Percentiles rank a stretch among this genome's conserved stretches.
Evolutionary conservation across 768 basidiomycete species (phyloP).

Genomic region (Mycena latifolia): DNA sequence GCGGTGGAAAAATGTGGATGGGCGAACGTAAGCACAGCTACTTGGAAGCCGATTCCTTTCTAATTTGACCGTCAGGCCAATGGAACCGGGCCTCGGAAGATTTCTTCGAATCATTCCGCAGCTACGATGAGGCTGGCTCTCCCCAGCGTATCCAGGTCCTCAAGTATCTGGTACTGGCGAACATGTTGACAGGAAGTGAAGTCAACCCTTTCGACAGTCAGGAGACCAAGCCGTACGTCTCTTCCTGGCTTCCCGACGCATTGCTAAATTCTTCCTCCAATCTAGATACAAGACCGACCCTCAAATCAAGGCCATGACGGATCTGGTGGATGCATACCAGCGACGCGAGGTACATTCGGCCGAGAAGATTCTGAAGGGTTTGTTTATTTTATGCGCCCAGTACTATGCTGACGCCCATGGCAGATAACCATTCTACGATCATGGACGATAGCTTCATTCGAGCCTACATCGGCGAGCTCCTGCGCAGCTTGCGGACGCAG

Average conservation of each 20-base stretch:
- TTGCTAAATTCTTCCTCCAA: neutral
- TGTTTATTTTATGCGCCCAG: conserved; percentile 29
- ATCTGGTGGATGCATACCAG: conserved; percentile 96
- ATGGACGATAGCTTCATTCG: conserved; percentile 97
- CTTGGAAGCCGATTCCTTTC: neutral
- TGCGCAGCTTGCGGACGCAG: conserved; percentile 93
- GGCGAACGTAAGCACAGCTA: conserved; percentile 80
- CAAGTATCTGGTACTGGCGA: conserved; percentile 97
- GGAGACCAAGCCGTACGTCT: conserved; percentile 94
- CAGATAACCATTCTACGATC: conserved; percentile 95
- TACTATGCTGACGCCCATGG: neutral
- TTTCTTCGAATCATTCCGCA: conserved; percentile 98
- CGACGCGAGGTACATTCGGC: conserved; percentile 97
- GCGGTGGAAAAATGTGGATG: conserved; percentile 99
- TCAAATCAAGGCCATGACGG: conserved; percentile 98
- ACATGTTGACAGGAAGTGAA: conserved; percentile 98
- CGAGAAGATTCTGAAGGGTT: conserved; percentile 93
- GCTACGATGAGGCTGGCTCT: conserved; percentile 98
- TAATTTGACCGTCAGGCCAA: conserved; percentile 70
- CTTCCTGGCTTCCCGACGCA: too few relatives aligned
- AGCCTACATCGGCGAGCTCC: conserved; percentile 95
- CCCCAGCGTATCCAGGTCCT: conserved; percentile 97
- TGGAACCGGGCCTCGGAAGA: conserved; percentile 98
- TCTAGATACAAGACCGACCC: conserved; percentile 93
- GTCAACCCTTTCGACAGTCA: conserved; percentile 99